Base-by-base conservation (phyloP, 345 rosid genomes). In the Lepidium aucheri region DNA sequence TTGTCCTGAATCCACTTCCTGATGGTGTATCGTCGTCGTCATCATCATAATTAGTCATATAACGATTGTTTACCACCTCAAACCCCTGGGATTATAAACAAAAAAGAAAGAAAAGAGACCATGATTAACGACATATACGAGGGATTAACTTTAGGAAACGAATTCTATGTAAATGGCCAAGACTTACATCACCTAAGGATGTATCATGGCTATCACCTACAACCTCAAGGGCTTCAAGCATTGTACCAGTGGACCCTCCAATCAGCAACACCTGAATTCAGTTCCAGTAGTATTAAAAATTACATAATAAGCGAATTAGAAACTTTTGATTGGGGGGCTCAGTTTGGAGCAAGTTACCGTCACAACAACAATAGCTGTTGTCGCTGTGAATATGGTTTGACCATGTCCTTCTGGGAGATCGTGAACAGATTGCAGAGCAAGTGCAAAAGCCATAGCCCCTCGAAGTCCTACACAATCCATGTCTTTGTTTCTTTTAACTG, bases 361-460 rank as follows among this genome's bases (percentile, higher is more conserved):
- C 77, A 94, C 67, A 67, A 94, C 93, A 75, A 94, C 96, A 69
- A 94, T 94, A 39, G 97, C 96, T 42, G 99, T 94, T 20, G 99
- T 94, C 55, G 97, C 96, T 17, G 97, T 86, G 76, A 94, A 94
- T 78, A 94, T 90, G 50, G 97, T 94, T 75, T 90, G 97, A 59
- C 99, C 99, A 76, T 90, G 99, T 59, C 99, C 99, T 70, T 88
- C 97, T 11, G 96, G 95, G 66, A 94, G 96, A 70, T 94, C 97
- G 67, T 94, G 99, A 70, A 94, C 77, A 16, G 99, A 88, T 73
- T 94, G 97, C 82, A 94, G 81, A 69, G 99, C 99, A 82, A 94
- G 96, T 52, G 99, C 99, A 86, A 94, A 94, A 60, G 99, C 99
- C 99, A 94, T 94, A 18, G 99, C 99, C 46, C 99, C 97, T 78